Evolutionary conservation across 2,329 filamentous ascomycete species (phyloP).

Genomic region (Hymenoscyphus fructigenus): DNA sequence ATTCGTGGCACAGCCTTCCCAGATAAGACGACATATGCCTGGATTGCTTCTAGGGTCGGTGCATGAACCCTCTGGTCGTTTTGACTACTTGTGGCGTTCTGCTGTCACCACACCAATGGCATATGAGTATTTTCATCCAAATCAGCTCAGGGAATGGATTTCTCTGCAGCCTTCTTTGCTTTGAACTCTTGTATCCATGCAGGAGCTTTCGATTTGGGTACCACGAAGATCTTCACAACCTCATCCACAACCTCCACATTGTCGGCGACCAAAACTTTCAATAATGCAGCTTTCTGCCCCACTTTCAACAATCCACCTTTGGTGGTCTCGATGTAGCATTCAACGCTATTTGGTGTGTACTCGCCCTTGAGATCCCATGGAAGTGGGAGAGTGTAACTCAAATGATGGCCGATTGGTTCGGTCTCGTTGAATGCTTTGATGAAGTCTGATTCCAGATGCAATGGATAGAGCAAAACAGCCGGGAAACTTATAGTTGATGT

Average conservation of each 20-base stretch:
- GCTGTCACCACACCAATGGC: constrained; percentile 2
- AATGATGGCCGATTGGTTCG: constrained; percentile 71
- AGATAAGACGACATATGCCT: background rate
- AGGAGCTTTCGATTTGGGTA: constrained; percentile 68
- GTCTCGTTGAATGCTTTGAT: constrained; percentile 83
- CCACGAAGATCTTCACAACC: constrained; percentile 76
- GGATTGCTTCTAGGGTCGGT: background rate
- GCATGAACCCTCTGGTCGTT: background rate
- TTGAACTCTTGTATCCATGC: constrained; percentile 88
- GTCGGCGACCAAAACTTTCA: constrained; percentile 72
- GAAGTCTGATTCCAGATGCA: constrained; percentile 81
- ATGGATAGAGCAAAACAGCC: constrained; percentile 79
- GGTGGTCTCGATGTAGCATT: constrained; percentile 86
- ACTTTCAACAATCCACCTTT: constrained; percentile 82
- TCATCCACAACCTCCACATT: constrained; percentile 88
- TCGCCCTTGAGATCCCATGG: constrained; percentile 76
- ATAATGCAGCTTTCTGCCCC: constrained; percentile 76
- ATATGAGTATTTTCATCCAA: background rate
- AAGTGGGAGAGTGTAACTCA: constrained; percentile 81
- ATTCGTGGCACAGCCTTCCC: background rate
- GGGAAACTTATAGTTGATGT: constrained; percentile 74
- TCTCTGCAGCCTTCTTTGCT: constrained; percentile 60
- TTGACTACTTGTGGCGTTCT: background rate
- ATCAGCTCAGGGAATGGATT: constrained; percentile 16
- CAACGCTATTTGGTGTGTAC: constrained; percentile 67